phyloP scores from a whole-genome alignment of 257 asterid genomes.

The Solanum lycopersicoides region DNA sequence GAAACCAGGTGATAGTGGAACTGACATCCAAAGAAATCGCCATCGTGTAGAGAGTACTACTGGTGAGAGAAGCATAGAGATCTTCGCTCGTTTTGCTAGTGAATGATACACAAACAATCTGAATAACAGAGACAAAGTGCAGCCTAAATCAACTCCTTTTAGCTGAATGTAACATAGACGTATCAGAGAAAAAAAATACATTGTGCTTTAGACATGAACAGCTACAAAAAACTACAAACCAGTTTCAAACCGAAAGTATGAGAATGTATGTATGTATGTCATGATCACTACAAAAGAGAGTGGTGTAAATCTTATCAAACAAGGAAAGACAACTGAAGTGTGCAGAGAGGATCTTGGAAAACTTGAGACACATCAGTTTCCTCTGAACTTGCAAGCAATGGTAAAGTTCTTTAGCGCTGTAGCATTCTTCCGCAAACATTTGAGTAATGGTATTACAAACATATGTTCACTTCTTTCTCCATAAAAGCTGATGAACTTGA shows the following conservation, averaged over 20 bases:
- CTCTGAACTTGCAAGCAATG: neutral
- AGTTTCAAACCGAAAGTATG: neutral
- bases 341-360: neutral
- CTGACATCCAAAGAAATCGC: neutral
- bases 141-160: too few species aligned
- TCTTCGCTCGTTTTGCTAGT: too few species aligned
- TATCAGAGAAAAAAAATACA: too few species aligned
- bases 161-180: too few species aligned
- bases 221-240: neutral
- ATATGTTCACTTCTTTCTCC: neutral
- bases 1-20: neutral
- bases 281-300: neutral
- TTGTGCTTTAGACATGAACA: neutral
- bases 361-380: neutral
- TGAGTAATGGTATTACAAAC: neutral
- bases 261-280: neutral
- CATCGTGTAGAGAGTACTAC: neutral
- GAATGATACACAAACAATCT: neutral
- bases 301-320: neutral
- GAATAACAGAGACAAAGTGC: too few species aligned
- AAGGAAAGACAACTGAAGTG: neutral
- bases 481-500: neutral
- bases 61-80: too few species aligned
- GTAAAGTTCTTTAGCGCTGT: neutral
- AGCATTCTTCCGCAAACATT: neutral